These are phyloP conservation scores for Ceratocystis destructans DNA, from an alignment of 2,329 filamentous ascomycete genomes.

Conservation along the genomic window DNA sequence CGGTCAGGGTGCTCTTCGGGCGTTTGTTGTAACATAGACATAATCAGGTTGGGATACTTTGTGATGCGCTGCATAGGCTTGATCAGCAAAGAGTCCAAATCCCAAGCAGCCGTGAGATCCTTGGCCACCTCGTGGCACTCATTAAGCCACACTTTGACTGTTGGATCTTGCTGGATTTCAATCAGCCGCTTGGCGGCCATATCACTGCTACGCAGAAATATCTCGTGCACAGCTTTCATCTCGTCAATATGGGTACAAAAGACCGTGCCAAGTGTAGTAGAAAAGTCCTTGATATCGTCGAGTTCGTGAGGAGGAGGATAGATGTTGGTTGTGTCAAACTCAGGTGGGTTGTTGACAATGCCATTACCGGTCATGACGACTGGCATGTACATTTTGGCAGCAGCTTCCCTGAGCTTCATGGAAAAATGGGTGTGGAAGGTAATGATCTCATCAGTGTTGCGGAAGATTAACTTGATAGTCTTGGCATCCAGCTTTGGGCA, in stretches of 20 bases:
- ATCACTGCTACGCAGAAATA: conserved; percentile 50
- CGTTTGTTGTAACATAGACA: conserved; percentile 65
- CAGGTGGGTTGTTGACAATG: conserved; percentile 25
- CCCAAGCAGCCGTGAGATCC: conserved; percentile 87
- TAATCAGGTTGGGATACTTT: conserved; percentile 81
- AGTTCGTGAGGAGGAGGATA: conserved; percentile 30
- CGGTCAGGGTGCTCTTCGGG: conserved; percentile 74
- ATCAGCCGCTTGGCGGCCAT: conserved; percentile 47
- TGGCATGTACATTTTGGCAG: conserved; percentile 64
- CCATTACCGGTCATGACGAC: conserved; percentile 25
- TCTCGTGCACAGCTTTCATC: conserved; percentile 48
- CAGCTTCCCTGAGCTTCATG: conserved; percentile 65
- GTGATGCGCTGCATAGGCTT: conserved; percentile 92
- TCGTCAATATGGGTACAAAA: conserved; percentile 44
- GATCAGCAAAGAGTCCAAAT: conserved; percentile 87
- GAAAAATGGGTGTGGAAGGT: conserved; percentile 72
- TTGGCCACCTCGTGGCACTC: conserved; percentile 88
- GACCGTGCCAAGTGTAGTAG: conserved; percentile 38
- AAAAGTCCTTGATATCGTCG: conserved; percentile 39
- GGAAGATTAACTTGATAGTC: conserved; percentile 81
- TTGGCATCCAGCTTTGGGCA: conserved; percentile 66
- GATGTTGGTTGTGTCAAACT: conserved; percentile 32
- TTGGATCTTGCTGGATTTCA: conserved; percentile 48
- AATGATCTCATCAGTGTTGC: conserved; percentile 83
- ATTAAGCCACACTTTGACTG: conserved; percentile 70